Conservation (phyloP, 208 protist species). For the Spongospora subterranea region DNA sequence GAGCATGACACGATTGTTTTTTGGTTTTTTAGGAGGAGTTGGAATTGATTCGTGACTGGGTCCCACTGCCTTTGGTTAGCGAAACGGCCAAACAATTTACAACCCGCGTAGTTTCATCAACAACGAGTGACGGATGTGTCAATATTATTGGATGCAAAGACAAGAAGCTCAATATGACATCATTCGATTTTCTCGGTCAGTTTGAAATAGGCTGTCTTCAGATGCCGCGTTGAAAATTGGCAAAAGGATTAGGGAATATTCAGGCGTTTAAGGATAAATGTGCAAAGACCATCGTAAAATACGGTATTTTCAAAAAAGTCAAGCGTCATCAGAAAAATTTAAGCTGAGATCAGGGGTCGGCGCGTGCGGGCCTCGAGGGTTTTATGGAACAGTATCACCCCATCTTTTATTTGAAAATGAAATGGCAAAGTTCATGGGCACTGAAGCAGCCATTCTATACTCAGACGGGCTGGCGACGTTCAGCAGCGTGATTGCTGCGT, state of each 20-base stretch:
- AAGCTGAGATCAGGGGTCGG: conserved; percentile 45
- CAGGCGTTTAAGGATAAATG: conserved; percentile 17
- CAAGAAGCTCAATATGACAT: background rate
- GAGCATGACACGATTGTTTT: background rate
- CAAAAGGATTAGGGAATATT: too few relatives aligned
- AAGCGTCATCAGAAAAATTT: too few relatives aligned
- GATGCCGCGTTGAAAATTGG: too few relatives aligned
- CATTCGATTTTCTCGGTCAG: conserved; percentile 26
- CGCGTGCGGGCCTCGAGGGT: conserved; percentile 67
- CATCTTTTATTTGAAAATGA: conserved; percentile 65
- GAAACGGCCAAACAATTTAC: background rate
- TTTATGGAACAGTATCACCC: conserved; percentile 65
- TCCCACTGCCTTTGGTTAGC: background rate
- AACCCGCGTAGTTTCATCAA: background rate
- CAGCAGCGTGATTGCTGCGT: conserved; percentile 61
- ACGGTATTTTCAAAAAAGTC: background rate
- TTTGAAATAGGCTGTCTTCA: background rate
- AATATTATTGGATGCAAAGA: background rate
- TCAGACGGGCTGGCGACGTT: conserved; percentile 56
- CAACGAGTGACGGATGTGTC: background rate
- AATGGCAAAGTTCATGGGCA: conserved; percentile 44
- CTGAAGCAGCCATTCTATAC: conserved; percentile 63
- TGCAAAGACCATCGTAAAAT: conserved; percentile 40
- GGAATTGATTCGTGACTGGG: conserved; percentile 34
- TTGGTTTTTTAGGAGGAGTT: background rate